phyloP scores from a whole-genome alignment of 805 yeast genomes.

The Starmerella vaccinii region DNA sequence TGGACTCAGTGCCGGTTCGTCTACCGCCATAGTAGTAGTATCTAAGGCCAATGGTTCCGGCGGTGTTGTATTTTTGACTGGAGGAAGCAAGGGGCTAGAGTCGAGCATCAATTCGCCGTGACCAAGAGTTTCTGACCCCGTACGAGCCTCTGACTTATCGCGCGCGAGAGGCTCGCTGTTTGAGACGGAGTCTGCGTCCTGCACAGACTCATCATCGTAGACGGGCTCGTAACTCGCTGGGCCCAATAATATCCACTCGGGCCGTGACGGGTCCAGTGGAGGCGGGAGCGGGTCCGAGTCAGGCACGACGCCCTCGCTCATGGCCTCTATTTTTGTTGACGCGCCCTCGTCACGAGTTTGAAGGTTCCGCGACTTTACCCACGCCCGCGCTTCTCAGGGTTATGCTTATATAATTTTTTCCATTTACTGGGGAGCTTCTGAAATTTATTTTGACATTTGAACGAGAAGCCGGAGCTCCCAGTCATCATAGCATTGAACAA shows the following conservation, averaged over 20 bases:
- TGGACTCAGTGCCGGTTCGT: neutral
- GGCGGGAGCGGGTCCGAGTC: constrained; percentile 16
- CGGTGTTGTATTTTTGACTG: neutral
- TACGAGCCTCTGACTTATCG: neutral
- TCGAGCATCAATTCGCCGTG: neutral
- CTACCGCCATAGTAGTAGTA: neutral
- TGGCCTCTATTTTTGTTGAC: neutral
- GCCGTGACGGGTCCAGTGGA: constrained; percentile 1
- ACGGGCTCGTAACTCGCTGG: neutral
- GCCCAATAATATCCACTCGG: constrained; percentile 4
- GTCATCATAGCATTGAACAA: neutral
- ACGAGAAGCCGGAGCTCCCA: neutral
- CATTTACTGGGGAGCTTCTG: neutral
- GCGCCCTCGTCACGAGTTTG: constrained; percentile 1
- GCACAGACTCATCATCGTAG: neutral
- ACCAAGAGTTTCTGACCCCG: neutral
- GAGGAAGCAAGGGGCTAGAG: neutral
- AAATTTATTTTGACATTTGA: neutral
- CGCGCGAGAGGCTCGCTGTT: neutral
- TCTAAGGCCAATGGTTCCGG: neutral
- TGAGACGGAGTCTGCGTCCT: neutral
- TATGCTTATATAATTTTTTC: constrained; percentile 7
- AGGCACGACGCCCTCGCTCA: constrained; percentile 11
- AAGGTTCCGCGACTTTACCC: neutral
- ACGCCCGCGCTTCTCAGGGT: neutral